Conservation (phyloP, 768 basidiomycete species). For the Pleurotus eryngii region DNA sequence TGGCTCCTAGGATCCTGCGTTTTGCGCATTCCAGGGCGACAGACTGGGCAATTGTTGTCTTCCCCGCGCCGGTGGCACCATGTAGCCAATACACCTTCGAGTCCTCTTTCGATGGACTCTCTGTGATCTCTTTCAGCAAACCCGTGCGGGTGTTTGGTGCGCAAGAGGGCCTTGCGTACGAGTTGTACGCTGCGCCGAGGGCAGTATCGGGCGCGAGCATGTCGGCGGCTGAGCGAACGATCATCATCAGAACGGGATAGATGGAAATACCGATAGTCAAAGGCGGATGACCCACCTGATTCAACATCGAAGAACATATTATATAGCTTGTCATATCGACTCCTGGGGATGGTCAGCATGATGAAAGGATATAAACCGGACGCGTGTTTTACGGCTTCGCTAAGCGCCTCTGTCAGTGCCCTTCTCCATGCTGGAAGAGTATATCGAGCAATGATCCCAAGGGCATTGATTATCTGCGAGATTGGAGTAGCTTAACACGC, state of each 20-base stretch:
- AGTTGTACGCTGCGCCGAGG: background rate
- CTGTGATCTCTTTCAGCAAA: background rate
- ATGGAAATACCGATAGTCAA: background rate
- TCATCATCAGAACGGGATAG: background rate
- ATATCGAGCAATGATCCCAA: too few species aligned
- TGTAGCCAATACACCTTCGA: conserved; percentile 26
- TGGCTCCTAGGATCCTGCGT: conserved; percentile 22
- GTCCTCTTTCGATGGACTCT: background rate
- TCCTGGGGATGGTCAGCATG: too few species aligned
- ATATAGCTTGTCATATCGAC: too few species aligned
- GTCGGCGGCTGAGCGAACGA: background rate
- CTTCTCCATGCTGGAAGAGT: too few species aligned
- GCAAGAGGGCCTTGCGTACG: background rate
- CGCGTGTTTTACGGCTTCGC: too few species aligned
- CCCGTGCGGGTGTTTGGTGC: conserved; percentile 1
- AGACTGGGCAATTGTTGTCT: conserved; percentile 30
- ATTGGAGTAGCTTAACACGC: too few species aligned
- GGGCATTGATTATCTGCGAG: too few species aligned
- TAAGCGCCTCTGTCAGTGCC: too few species aligned
- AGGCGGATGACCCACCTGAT: too few species aligned
- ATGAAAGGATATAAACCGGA: too few species aligned
- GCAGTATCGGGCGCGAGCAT: background rate
- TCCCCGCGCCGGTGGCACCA: conserved; percentile 30
- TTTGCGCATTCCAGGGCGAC: conserved; percentile 15
- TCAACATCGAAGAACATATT: too few species aligned